phyloP scores from a whole-genome alignment of 768 basidiomycete genomes.

The Lyophyllum shimeji region DNA sequence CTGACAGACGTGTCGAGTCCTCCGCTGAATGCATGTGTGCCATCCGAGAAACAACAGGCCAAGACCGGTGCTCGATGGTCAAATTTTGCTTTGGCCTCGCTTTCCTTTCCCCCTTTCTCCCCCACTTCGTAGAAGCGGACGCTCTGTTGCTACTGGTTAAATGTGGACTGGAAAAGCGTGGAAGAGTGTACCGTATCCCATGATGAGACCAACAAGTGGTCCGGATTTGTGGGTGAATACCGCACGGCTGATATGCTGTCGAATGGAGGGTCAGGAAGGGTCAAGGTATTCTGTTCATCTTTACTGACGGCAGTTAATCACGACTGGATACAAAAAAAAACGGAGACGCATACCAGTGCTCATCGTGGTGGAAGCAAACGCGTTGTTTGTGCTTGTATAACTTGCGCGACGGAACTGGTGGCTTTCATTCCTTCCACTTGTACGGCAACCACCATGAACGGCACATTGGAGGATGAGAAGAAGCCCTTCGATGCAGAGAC shows the following conservation, averaged over 20 bases:
- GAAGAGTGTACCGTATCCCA: slow-evolving; percentile 73
- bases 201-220: slow-evolving; percentile 78
- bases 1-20: slow-evolving; percentile 83
- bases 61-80: slow-evolving; percentile 89
- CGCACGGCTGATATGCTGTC: slow-evolving; percentile 82
- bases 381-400: neutral
- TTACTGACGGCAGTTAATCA: neutral
- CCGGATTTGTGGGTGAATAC: slow-evolving; percentile 79
- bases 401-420: neutral
- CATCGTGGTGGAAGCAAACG: neutral
- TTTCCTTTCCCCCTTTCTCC: slow-evolving; percentile 55
- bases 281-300: slow-evolving; percentile 25
- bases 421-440: too few species aligned
- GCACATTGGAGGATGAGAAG: too few species aligned
- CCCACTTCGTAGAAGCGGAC: slow-evolving; percentile 55
- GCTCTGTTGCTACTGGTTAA: slow-evolving; percentile 22
- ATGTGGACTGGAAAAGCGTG: slow-evolving; percentile 9
- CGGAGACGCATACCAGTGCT: slow-evolving; percentile 3
- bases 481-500: slow-evolving; percentile 66
- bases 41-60: slow-evolving; percentile 74
- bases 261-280: slow-evolving; percentile 68
- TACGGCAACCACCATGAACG: slow-evolving; percentile 25
- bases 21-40: slow-evolving; percentile 74
- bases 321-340: neutral
- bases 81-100: slow-evolving; percentile 76